Conservation (phyloP, 169 alveolate genomes). For the Plasmodium chabaudi region DNA sequence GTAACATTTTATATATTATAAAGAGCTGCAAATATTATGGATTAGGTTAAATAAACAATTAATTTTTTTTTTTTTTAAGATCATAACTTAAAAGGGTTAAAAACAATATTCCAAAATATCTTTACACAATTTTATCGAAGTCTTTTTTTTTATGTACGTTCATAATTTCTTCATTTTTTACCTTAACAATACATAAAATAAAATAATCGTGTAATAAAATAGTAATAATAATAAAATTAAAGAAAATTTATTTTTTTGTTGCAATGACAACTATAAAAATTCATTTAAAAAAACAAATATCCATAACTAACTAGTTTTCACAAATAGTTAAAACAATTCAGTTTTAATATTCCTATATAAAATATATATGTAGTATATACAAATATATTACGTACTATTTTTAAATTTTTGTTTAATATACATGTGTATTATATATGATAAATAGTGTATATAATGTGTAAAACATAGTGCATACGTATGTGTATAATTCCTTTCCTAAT, state of each 20-base stretch:
- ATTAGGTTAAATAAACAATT: background rate
- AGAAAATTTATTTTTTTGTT: slow-evolving; percentile 17
- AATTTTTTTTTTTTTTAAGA: slow-evolving; percentile 1
- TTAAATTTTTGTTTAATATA: background rate
- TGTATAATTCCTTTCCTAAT: slow-evolving; percentile 10
- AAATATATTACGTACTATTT: background rate
- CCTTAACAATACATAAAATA: background rate
- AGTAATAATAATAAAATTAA: slow-evolving; percentile 6
- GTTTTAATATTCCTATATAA: background rate
- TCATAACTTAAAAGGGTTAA: slow-evolving; percentile 21
- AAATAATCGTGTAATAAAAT: background rate
- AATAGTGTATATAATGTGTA: background rate
- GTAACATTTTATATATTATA: slow-evolving; percentile 15
- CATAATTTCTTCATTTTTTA: slow-evolving; percentile 9
- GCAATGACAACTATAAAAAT: slow-evolving; percentile 28
- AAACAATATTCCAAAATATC: slow-evolving; percentile 2
- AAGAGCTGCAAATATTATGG: background rate
- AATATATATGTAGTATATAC: background rate
- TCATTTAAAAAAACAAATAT: slow-evolving; percentile 4
- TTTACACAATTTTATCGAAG: slow-evolving; percentile 9
- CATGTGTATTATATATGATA: background rate
- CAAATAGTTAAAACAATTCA: slow-evolving; percentile 9
- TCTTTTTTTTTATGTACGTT: slow-evolving; percentile 9
- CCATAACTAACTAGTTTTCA: slow-evolving; percentile 10
- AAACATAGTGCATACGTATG: background rate